Evolutionary conservation across 2,329 filamentous ascomycete genomes (phyloP), one percentile per base, ranked within the genome.

Genomic region (Calonectria pseudoreteaudii): DNA sequence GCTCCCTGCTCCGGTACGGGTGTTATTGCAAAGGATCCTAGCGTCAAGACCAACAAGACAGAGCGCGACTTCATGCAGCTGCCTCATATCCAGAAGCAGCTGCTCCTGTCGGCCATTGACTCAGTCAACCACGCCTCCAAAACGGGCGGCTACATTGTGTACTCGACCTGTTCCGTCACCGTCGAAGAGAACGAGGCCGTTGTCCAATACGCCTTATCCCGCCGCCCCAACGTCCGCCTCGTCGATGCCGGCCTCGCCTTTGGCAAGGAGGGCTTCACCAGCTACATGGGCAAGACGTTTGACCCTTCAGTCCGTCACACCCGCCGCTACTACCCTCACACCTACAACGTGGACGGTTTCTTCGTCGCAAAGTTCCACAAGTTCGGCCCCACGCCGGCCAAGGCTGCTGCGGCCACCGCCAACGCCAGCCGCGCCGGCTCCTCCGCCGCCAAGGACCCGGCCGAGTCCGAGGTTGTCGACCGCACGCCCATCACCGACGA

Each of bases 351-450:
- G 41, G 97, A 98, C 84, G 97, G 97, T 77, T 99, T 99, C 92
- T 99, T 95, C 84, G 97, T 99, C 75, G 95, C 95, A 81, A 99
- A 99, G 86, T 94, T 99, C 86, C 96, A 98, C 86, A 99, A 99
- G 90, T 91, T 91, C 20, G 96, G 92, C 0, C 94, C 95, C 4
- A 94, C 94, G 50, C 93, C 94, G 1, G 86, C 89, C 71, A 91
- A 90, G 74, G 76, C 76, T 58, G 64, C 74, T 18, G 81, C 76
- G 7, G 13, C 86, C 36, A 74, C 36, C 18, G 80, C 80, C 18
- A 64, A 49, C 34, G 64, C 86, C 31, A 75, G 75, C 60, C 87
- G 87, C 68, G 81, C 80, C 69, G 71, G 77, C 23, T 78, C 78
- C 56, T 69, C 73, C 6, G 31, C 44, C 31, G 70, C 77, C 18